Base-by-base conservation (phyloP, 257 asterid species). In the Solanum lignicaule region DNA sequence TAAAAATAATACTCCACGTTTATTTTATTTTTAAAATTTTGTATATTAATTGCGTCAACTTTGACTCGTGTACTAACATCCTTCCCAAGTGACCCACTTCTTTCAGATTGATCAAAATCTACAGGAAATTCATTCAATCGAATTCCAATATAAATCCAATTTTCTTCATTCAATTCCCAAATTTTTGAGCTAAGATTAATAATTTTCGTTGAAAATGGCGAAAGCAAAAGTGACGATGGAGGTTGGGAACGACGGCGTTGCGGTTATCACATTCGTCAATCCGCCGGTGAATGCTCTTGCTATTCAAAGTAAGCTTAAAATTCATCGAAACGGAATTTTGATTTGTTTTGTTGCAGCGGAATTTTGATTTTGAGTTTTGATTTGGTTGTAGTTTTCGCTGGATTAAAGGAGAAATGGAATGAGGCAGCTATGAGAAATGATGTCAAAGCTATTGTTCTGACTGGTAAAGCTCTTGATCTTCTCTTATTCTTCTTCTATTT, bases 221-320 rank as follows among this genome's bases (percentile, higher is more conserved):
- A 89, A 15, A 81, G 82, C 93, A 48, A 75, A 88, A 76, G 99
- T 95, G 74, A 89, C 92, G 21, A 94, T 97, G 99, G 98, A 95
- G 89, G 99, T 96, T 23, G 99, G 98, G 27, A 74, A 43, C 93
- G 99, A 97, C 88, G 98, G 97, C 85, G 98, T 97, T 75, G 99
- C 99, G 12, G 39, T 96, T 72, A 86, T 97, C 91, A 92, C 98
- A 90, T 88, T 97, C 72, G 88, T 90, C 6, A 96, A 95, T 76
- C 99, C 99, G 76, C 99, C 99, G 0, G 99, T 96, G 85, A 96
- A 97, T 86, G 95, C 98, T 88, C 95, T 97, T 85, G 94, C 99
- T 5, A 87, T 92, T 78, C 86, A 94, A 38, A 92, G 99, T 97
- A 91, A 91, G 93, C 86, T 71, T 75, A 15, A 68, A 68, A 13